Percentiles rank a stretch among this genome's conserved stretches.
phyloP scores from a whole-genome alignment of 805 yeast genomes.

The Brettanomyces naardenensis region DNA sequence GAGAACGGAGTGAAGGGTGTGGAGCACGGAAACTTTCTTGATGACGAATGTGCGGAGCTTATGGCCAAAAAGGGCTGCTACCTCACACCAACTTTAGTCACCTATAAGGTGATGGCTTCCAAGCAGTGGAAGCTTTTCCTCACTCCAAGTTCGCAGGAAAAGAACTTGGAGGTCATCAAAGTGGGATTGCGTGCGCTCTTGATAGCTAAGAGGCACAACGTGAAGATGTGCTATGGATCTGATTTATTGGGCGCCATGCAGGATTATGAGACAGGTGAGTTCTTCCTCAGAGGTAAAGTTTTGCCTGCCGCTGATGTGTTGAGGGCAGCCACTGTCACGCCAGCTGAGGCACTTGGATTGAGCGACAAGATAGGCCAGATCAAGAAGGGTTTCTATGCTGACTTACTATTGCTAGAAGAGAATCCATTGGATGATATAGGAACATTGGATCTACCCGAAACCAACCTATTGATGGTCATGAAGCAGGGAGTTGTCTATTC shows the following conservation, averaged over 20 bases:
- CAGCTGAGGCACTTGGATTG: conserved; percentile 17
- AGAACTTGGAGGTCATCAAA: conserved; percentile 16
- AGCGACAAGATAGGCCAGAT: conserved; percentile 19
- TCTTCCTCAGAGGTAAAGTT: conserved; percentile 19
- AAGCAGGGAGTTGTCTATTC: conserved; percentile 19
- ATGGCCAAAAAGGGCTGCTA: conserved; percentile 18
- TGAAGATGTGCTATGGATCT: conserved; percentile 22
- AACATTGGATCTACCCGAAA: conserved; percentile 21
- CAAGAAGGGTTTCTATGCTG: conserved; percentile 20
- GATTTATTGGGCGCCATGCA: conserved; percentile 20
- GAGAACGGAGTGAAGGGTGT: conserved; percentile 22
- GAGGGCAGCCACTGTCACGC: conserved; percentile 21
- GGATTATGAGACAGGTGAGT: conserved; percentile 23
- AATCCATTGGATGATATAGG: conserved; percentile 22
- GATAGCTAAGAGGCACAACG: conserved; percentile 17
- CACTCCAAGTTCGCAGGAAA: conserved; percentile 11
- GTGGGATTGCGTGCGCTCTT: conserved; percentile 16
- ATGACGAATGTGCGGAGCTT: conserved; percentile 20
- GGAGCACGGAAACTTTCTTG: conserved; percentile 24
- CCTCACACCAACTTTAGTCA: conserved; percentile 22
- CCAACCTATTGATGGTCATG: conserved; percentile 15
- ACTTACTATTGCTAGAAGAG: conserved; percentile 16
- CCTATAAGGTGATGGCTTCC: conserved; percentile 24
- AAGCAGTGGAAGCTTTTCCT: conserved; percentile 19
- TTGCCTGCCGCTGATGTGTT: conserved; percentile 19